A percentile compares a stretch with the other conserved stretches of the same genome.
phyloP scores from a whole-genome alignment of 805 yeast genomes.

The Wickerhamiella azymoides region DNA sequence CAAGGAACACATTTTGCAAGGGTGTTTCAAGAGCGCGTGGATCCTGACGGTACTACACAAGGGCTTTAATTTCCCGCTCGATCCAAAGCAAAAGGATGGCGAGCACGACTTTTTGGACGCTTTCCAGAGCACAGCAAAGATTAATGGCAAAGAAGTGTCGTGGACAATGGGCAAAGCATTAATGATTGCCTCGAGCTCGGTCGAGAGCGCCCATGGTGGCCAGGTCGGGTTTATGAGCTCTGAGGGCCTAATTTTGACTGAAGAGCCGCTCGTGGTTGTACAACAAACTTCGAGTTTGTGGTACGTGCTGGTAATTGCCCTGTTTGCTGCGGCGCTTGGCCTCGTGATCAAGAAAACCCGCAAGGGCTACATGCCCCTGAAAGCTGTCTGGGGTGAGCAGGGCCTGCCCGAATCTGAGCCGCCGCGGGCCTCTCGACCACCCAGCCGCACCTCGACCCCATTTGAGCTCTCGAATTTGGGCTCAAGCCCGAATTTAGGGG shows the following conservation, averaged over 20 bases:
- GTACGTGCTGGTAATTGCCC: not conserved
- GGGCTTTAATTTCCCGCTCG: constrained; percentile 70
- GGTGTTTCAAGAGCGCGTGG: constrained; percentile 95
- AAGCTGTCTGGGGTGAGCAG: not conserved
- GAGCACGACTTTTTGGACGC: constrained; percentile 33
- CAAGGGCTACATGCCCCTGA: not conserved
- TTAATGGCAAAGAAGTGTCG: constrained; percentile 75
- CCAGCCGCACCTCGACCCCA: constrained; percentile 3
- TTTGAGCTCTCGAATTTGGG: not conserved
- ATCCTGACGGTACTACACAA: constrained; percentile 78
- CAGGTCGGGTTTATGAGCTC: constrained; percentile 5
- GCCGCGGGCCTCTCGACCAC: not conserved
- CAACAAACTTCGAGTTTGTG: not conserved
- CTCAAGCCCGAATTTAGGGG: not conserved
- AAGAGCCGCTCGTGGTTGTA: not conserved
- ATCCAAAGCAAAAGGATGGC: constrained; percentile 22
- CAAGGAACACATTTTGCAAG: constrained; percentile 45
- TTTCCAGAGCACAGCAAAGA: constrained; percentile 67
- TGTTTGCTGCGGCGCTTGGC: not conserved
- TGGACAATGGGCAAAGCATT: constrained; percentile 92
- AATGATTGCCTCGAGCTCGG: constrained; percentile 63
- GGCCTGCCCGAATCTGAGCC: constrained; percentile 3
- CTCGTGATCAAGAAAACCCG: not conserved
- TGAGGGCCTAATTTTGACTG: constrained; percentile 1
- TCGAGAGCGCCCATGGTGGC: constrained; percentile 21